A percentile compares a stretch with the other conserved stretches of the same genome.
phyloP scores from a whole-genome alignment of 805 yeast species.

The Vanderwaltozyma yarrowii region DNA sequence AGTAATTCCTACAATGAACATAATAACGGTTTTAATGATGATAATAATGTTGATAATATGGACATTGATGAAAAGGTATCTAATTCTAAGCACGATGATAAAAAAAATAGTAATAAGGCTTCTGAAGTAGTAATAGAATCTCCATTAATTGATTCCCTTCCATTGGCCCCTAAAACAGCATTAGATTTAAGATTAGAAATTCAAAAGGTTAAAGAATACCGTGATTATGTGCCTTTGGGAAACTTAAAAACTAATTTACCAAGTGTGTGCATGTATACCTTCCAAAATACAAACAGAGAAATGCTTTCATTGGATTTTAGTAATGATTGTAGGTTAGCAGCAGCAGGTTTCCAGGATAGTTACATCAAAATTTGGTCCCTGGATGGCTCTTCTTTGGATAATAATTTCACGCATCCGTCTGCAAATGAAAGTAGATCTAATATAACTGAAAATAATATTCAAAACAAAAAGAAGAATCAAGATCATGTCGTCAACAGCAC shows the following conservation, averaged over 20 bases:
- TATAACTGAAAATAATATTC: constrained; percentile 18
- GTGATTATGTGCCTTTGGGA: constrained; percentile 61
- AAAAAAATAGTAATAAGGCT: constrained; percentile 4
- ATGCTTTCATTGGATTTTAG: constrained; percentile 82
- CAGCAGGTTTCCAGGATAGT: constrained; percentile 92
- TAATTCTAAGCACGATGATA: constrained; percentile 4
- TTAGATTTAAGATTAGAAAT: constrained; percentile 74
- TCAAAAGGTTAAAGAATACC: constrained; percentile 67
- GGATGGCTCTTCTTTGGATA: constrained; percentile 76
- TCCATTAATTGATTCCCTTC: constrained; percentile 66
- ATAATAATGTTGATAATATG: constrained; percentile 3
- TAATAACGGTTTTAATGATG: constrained; percentile 6
- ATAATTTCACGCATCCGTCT: constrained; percentile 29
- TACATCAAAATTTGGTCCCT: constrained; percentile 86
- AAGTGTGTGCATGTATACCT: constrained; percentile 94
- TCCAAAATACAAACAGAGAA: constrained; percentile 87
- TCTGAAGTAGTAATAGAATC: constrained; percentile 34
- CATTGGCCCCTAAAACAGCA: constrained; percentile 77
- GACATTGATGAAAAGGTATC: constrained; percentile 4
- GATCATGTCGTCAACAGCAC: constrained; percentile 24
- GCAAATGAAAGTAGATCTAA: constrained; percentile 29
- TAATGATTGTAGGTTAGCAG: constrained; percentile 75
- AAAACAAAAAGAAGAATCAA: constrained; percentile 27
- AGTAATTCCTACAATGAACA: constrained; percentile 24
- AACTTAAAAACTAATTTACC: constrained; percentile 74